Conservation (phyloP, 176 grass and related monocot species). For the Zizania latifolia region DNA sequence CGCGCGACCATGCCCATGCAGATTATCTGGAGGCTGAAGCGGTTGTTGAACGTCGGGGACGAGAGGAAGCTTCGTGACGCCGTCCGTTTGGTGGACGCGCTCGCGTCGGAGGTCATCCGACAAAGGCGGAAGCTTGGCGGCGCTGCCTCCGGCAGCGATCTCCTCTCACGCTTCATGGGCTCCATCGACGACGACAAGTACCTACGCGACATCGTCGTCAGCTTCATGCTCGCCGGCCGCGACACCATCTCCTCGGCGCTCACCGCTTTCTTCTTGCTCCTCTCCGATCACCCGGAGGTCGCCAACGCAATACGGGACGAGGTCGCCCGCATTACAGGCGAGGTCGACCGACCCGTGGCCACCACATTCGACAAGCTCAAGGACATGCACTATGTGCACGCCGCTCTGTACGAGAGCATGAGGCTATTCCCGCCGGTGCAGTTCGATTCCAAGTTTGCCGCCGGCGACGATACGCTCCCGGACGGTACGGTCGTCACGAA, state of each 20-base stretch:
- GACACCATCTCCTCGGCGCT: slow-evolving; percentile 72
- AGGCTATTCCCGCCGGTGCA: slow-evolving; percentile 77
- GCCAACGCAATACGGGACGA: slow-evolving; percentile 42
- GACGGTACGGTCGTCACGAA: slow-evolving; percentile 50
- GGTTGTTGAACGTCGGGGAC: slow-evolving; percentile 59
- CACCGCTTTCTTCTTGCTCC: slow-evolving; percentile 74
- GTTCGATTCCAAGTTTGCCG: slow-evolving; percentile 77
- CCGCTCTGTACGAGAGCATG: slow-evolving; percentile 75
- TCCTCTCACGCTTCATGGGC: slow-evolving; percentile 59
- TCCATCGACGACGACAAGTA: slow-evolving; percentile 65
- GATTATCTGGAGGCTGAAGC: slow-evolving; percentile 56
- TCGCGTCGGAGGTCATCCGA: slow-evolving; percentile 61
- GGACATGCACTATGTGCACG: slow-evolving; percentile 82
- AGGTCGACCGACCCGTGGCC: neutral
- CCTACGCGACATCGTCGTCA: slow-evolving; percentile 79
- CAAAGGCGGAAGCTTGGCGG: slow-evolving; percentile 60
- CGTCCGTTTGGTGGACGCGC: slow-evolving; percentile 50
- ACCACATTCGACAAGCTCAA: slow-evolving; percentile 37
- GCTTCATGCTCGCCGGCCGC: slow-evolving; percentile 79
- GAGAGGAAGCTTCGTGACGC: slow-evolving; percentile 45
- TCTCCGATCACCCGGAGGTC: slow-evolving; percentile 51
- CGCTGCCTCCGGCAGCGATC: slow-evolving; percentile 49
- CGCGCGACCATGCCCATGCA: slow-evolving; percentile 47
- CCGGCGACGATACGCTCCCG: slow-evolving; percentile 56
- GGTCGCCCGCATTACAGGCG: slow-evolving; percentile 16